Evolutionary conservation across 106 monocot genomes (phyloP).

Genomic region (Ottelia alismoides): DNA sequence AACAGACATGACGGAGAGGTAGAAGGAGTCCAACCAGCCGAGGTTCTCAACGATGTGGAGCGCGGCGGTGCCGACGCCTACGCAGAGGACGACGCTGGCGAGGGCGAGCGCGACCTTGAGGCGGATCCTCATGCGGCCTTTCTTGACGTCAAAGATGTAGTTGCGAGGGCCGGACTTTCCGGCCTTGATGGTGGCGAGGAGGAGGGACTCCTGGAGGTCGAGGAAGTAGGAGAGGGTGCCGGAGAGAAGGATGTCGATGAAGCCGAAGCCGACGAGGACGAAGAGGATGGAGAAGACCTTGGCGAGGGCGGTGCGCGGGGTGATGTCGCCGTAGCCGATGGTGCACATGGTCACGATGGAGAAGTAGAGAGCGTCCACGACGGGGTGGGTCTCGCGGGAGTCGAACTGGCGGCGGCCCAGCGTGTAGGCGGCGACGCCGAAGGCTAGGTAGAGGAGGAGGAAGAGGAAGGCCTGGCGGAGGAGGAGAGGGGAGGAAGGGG

Average conservation of each 20-base stretch:
- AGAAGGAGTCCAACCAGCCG: conserved; percentile 65
- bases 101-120: conserved; percentile 70
- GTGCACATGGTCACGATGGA: conserved; percentile 89
- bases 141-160: conserved; percentile 58
- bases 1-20: conserved; percentile 88
- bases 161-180: background rate
- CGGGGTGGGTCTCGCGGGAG: conserved; percentile 40
- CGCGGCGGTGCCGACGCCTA: conserved; percentile 43
- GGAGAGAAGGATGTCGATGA: conserved; percentile 76
- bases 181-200: conserved; percentile 29
- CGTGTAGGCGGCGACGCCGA: conserved; percentile 58
- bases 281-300: conserved; percentile 86
- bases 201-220: conserved; percentile 60
- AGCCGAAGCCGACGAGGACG: conserved; percentile 79
- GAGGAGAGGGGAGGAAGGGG: conserved; percentile 7
- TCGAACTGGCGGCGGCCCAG: conserved; percentile 28
- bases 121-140: conserved; percentile 79
- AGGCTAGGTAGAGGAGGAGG: conserved; percentile 47
- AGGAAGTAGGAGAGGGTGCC: conserved; percentile 78
- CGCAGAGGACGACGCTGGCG: conserved; percentile 45
- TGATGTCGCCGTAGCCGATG: conserved; percentile 94
- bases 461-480: conserved; percentile 41
- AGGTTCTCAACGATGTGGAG: conserved; percentile 45
- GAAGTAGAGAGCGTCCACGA: conserved; percentile 84
- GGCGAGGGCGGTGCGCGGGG: conserved; percentile 44